phyloP scores from a whole-genome alignment of 2,329 filamentous ascomycete species.

The Phyllosticta capitalensis region DNA sequence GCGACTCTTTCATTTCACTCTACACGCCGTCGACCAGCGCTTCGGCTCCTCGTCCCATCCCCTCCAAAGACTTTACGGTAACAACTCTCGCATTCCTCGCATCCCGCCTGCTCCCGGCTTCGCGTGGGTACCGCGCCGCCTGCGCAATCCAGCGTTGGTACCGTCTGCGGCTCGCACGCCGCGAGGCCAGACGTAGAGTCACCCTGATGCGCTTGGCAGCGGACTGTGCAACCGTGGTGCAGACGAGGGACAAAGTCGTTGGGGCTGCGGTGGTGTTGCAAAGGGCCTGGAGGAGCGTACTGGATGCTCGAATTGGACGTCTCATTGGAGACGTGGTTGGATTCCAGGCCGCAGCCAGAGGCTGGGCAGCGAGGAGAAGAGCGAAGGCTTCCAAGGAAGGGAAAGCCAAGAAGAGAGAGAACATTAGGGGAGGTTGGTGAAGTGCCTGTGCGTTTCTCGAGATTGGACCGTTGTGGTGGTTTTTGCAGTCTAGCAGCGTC shows the following conservation, averaged over 20 bases:
- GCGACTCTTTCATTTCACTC: slow-evolving; percentile 35
- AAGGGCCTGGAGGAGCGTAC: slow-evolving; percentile 32
- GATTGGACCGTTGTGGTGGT: not conserved
- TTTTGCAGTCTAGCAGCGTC: not conserved
- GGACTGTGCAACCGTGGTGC: slow-evolving; percentile 40
- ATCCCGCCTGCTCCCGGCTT: slow-evolving; percentile 46
- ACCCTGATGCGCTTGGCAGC: slow-evolving; percentile 33
- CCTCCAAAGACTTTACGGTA: slow-evolving; percentile 46
- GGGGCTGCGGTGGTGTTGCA: slow-evolving; percentile 35
- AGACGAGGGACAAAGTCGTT: slow-evolving; percentile 32
- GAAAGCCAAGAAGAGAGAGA: slow-evolving; percentile 22
- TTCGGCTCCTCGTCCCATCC: slow-evolving; percentile 30
- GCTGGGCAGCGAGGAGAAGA: slow-evolving; percentile 29
- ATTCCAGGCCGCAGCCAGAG: slow-evolving; percentile 37
- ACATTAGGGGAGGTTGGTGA: slow-evolving; percentile 25
- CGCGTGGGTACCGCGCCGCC: slow-evolving; percentile 41
- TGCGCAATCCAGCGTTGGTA: slow-evolving; percentile 44
- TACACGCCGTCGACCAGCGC: slow-evolving; percentile 25
- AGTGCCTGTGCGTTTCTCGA: not conserved
- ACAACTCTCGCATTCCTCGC: slow-evolving; percentile 51
- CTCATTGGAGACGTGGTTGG: slow-evolving; percentile 28
- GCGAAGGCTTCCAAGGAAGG: slow-evolving; percentile 18
- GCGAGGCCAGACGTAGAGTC: slow-evolving; percentile 25
- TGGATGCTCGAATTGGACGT: slow-evolving; percentile 25
- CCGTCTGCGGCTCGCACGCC: slow-evolving; percentile 29